A percentile compares a stretch with the other conserved stretches of the same genome.
These are phyloP conservation scores for Cercospora nicotianae DNA, from an alignment of 2,329 filamentous ascomycete species.

Conservation along the genomic window DNA sequence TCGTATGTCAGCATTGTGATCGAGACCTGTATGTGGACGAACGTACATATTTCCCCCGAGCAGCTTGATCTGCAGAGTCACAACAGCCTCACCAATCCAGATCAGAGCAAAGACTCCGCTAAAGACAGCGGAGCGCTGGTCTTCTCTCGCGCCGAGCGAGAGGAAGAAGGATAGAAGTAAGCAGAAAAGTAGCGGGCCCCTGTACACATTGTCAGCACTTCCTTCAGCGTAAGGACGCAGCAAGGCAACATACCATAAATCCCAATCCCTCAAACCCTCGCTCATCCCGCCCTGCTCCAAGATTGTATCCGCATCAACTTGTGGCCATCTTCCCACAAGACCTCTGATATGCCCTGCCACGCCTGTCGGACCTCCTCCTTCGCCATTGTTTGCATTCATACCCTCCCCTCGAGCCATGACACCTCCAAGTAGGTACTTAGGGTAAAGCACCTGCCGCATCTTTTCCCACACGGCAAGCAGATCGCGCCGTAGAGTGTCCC, in stretches of 20 bases:
- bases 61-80: conserved; percentile 97
- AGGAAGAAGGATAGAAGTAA: conserved; percentile 83
- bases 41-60: conserved; percentile 95
- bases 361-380: conserved; percentile 44
- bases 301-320: conserved; percentile 61
- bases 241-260: conserved; percentile 67
- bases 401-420: conserved; percentile 61
- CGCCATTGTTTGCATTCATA: conserved; percentile 57
- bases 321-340: conserved; percentile 63
- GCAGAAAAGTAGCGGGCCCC: conserved; percentile 93
- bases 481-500: conserved; percentile 94
- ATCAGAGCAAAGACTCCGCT: conserved; percentile 95
- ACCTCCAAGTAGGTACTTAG: conserved; percentile 82
- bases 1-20: conserved; percentile 34
- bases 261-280: conserved; percentile 90
- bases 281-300: conserved; percentile 70
- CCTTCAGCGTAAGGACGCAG: conserved; percentile 25
- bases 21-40: conserved; percentile 1
- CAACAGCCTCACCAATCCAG: conserved; percentile 94
- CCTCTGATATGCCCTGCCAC: conserved; percentile 53
- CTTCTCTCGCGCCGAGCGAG: conserved; percentile 73
- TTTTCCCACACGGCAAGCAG: conserved; percentile 94
- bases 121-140: conserved; percentile 87
- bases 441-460: conserved; percentile 95
- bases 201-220: conserved; percentile 34